A percentile compares a stretch with the other conserved stretches of the same genome.
These are phyloP conservation scores for Coriaria nepalensis DNA, from an alignment of 306 rosid genomes.

Conservation along the genomic window DNA sequence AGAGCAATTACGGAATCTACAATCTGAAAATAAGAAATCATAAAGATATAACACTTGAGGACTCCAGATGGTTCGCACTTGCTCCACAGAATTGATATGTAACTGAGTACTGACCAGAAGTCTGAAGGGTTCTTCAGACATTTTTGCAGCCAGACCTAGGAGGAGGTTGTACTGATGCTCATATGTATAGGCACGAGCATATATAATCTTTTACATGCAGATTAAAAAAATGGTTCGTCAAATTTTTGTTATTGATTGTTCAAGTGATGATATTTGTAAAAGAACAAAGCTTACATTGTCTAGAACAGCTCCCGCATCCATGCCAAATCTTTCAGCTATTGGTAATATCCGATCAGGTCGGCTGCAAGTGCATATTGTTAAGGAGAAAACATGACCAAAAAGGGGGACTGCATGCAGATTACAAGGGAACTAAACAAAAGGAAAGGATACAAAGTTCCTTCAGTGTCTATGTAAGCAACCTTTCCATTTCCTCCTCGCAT, in stretches of 20 bases:
- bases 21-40: slow-evolving; percentile 35
- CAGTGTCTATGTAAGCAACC: slow-evolving; percentile 96
- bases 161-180: slow-evolving; percentile 89
- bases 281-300: slow-evolving; percentile 59
- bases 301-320: slow-evolving; percentile 93
- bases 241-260: slow-evolving; percentile 6
- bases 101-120: slow-evolving; percentile 55
- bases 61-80: slow-evolving; percentile 3
- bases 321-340: slow-evolving; percentile 92
- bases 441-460: slow-evolving; percentile 85
- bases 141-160: slow-evolving; percentile 89
- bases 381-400: slow-evolving; percentile 20
- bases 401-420: slow-evolving; percentile 8
- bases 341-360: slow-evolving; percentile 88
- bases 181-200: slow-evolving; percentile 93
- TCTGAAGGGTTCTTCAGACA: slow-evolving; percentile 94
- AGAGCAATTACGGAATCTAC: slow-evolving; percentile 87
- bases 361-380: slow-evolving; percentile 28
- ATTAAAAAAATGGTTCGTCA: slow-evolving; percentile 15
- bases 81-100: slow-evolving; percentile 4
- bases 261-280: slow-evolving; percentile 3
- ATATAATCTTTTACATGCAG: slow-evolving; percentile 50
- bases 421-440: slow-evolving; percentile 4
- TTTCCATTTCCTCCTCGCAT: slow-evolving; percentile 96
- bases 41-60: slow-evolving; percentile 9